Evolutionary conservation across 805 yeast species (phyloP), one percentile per base, ranked within the genome.

Genomic region (Zygosaccharomyces siamensis): DNA sequence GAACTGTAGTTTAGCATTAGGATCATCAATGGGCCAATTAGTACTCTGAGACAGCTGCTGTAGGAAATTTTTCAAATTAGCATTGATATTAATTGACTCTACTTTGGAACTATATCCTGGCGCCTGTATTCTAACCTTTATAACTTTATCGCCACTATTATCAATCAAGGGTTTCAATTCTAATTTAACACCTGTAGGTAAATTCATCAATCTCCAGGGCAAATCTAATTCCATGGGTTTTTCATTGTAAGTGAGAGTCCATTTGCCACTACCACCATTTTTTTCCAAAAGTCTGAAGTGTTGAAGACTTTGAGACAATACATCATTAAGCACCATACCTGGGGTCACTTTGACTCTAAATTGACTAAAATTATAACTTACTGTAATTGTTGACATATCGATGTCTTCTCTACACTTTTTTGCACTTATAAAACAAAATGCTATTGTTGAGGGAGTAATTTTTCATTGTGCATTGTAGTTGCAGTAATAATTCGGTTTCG

Each of bases 121-220:
- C 1, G 60, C 57, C 39, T 63, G 69, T 36, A 71, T 51, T 49
- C 70, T 64, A 30, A 72, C 48, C 23, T 62, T 69, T 12, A 69
- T 52, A 10, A 48, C 50, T 2, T 53, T 45, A 2, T 52, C 38
- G 11, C 40, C 21, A 8, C 39, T 41, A 12, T 23, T 18, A 12
- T 42, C 26, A 21, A 14, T 10, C 39, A 32, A 20, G n/a, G 42
- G 27, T 7, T 45, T 36, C 38, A 75, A 52, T 6, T 61, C 60
- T 31, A 77, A 47, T 39, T 73, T 76, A 14, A 70, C 72, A 10
- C 80, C 80, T 5, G 68, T 61, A 2, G 79, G 75, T 16, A 77
- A 52, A 45, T 72, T 71, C 12, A 72, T 55, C 14, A 76, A 56
- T 49, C 80, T 64, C 51, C 72, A 59, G 0, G 81, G 80, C 30